Evolutionary conservation across 306 rosid genomes (phyloP), one percentile per base, ranked within the genome.

Genomic region (Prunus salicina): DNA sequence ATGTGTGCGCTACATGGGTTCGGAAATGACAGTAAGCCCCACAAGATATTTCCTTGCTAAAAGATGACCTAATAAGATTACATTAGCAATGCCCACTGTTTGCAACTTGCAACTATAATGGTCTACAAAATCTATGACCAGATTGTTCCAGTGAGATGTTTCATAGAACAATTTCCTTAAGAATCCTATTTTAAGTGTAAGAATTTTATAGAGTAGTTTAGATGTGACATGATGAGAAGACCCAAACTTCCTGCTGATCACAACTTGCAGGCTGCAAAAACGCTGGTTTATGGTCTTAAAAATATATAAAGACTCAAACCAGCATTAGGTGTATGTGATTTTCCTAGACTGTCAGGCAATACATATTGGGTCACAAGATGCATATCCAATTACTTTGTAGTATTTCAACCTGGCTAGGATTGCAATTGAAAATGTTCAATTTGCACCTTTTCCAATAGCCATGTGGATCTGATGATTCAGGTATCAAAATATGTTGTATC

Each of bases 401-500:
- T 69, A n/a, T 79, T 64, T 75, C 73, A 76, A 88, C 82, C 91
- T 77, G 92, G 72, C 60, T 76, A 51, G 86, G 84, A 78, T 82
- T 76, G 83, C 97, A 95, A 57, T 73, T 81, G 52, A 15, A 77
- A 79, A 95, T 81, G 85, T 73, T 87, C 77, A 86, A 80, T 79
- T 88, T 95, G 86, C 97, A 95, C 28, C 77, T 82, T 85, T 73
- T 68, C 99, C 97, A 95, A 82, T 78, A 76, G 80, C 88, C 86
- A 64, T 68, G 73, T 62, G 89, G 90, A 84, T 88, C 93, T 72
- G 91, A 82, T 69, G 88, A 84, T 79, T 62, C 69, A 52, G 99
- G 99, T 75, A 89, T 88, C 87, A 95, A 86, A 84, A 95, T 75
- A 90, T 95, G 61, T 85, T 88, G 93, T 84, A 92, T 91, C 99